phyloP scores from a whole-genome alignment of 1,284 basidiomycete species.

The Sporisorium sorghi region DNA sequence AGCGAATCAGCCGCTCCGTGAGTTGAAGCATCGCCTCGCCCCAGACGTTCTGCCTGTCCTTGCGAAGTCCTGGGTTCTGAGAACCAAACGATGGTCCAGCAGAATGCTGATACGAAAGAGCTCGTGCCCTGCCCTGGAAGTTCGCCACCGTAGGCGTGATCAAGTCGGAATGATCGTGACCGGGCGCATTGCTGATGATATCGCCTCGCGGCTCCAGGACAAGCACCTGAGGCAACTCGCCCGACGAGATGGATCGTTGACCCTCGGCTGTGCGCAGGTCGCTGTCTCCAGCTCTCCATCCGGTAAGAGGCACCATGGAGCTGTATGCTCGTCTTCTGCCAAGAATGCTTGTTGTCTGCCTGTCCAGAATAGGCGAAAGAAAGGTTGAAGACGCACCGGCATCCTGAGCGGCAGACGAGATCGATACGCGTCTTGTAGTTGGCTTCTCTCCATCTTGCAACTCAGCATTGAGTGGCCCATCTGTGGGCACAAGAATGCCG shows the following conservation, averaged over 20 bases:
- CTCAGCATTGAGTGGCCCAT: background rate
- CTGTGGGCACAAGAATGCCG: slow-evolving; percentile 25
- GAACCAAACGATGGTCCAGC: background rate
- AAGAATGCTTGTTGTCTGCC: background rate
- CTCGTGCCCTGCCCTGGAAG: slow-evolving; percentile 22
- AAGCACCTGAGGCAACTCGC: slow-evolving; percentile 22
- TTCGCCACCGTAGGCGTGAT: slow-evolving; percentile 31
- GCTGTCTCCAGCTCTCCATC: slow-evolving; percentile 29
- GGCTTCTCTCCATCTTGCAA: background rate
- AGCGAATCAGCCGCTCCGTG: slow-evolving; percentile 2
- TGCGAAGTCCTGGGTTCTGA: too few species aligned
- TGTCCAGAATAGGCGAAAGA: background rate
- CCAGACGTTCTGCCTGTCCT: slow-evolving; percentile 14
- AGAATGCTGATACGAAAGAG: slow-evolving; percentile 18
- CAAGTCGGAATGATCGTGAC: slow-evolving; percentile 6
- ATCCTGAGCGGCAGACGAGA: background rate
- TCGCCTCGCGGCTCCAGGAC: slow-evolving; percentile 1
- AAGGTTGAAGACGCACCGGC: background rate
- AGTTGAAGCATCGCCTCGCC: slow-evolving; percentile 25
- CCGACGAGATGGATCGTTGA: background rate
- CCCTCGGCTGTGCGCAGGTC: background rate
- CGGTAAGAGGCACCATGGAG: slow-evolving; percentile 34
- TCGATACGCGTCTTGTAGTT: background rate
- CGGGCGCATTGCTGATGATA: background rate
- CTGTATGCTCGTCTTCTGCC: slow-evolving; percentile 24